Base-by-base conservation (phyloP, 192 early-diverging fungal species). In the Dimargaris cristalligena region DNA sequence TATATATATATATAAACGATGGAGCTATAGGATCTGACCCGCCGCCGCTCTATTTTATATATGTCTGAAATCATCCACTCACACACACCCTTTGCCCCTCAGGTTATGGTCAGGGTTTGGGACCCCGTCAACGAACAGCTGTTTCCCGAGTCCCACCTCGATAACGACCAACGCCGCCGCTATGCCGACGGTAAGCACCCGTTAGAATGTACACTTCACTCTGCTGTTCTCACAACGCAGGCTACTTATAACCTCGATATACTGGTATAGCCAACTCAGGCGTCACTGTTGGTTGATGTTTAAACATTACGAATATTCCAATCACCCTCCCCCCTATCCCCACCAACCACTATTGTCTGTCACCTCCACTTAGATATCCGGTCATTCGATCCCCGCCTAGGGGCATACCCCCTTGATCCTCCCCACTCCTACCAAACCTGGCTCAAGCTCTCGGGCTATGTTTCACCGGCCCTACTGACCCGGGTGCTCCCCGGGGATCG, bases 31-130 rank as follows among this genome's bases (percentile, higher is more conserved):
- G n/a, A n/a, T n/a, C n/a, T n/a, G n/a, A n/a, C n/a, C n/a, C n/a
- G n/a, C n/a, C n/a, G n/a, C n/a, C n/a, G n/a, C n/a, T n/a, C n/a
- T n/a, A n/a, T n/a, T n/a, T n/a, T n/a, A n/a, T n/a, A n/a, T n/a
- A n/a, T n/a, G n/a, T n/a, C n/a, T n/a, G n/a, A n/a, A n/a, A n/a
- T n/a, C n/a, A n/a, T n/a, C n/a, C n/a, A n/a, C n/a, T n/a, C n/a
- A n/a, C n/a, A n/a, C n/a, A n/a, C n/a, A n/a, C n/a, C n/a, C n/a
- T n/a, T n/a, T n/a, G n/a, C n/a, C n/a, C n/a, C n/a, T n/a, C 67
- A 95, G 84, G 76, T 92, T 1, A 69, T 90, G 2, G 87, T 90
- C 4, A 78, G 76, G 61, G 74, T 80, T 63, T 98, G 94, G 94
- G 71, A 90, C 64, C 48, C 74, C 11, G 64, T 73, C 10, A 75